These are phyloP conservation scores for Epichloe gansuensis DNA, from an alignment of 2,329 filamentous ascomycete species.

Conservation along the genomic window DNA sequence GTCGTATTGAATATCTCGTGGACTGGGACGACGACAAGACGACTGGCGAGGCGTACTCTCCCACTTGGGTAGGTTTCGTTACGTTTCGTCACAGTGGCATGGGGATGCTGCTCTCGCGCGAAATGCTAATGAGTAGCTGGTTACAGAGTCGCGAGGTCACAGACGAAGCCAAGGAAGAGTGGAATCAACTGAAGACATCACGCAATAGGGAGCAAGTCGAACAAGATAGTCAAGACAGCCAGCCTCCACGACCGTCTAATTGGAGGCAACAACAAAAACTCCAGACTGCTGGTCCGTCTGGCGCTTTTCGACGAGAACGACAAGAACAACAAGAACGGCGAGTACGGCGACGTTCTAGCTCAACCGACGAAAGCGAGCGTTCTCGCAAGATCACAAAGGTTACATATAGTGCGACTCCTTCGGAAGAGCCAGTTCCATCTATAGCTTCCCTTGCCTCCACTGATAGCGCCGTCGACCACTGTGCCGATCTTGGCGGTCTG, in stretches of 20 bases:
- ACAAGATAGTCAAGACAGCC: conserved; percentile 11
- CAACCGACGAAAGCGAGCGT: conserved; percentile 8
- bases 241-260: conserved; percentile 17
- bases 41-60: conserved; percentile 20
- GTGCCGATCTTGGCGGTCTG: conserved; percentile 6
- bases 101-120: neutral
- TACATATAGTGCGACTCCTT: conserved; percentile 13
- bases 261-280: conserved; percentile 11
- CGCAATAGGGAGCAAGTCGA: neutral
- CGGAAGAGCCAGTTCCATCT: conserved; percentile 19
- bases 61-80: conserved; percentile 20
- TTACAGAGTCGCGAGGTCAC: conserved; percentile 20
- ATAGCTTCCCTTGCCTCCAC: conserved; percentile 16
- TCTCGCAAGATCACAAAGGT: conserved; percentile 12
- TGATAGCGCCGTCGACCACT: conserved; percentile 9
- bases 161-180: conserved; percentile 19
- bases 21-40: conserved; percentile 23
- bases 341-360: conserved; percentile 2
- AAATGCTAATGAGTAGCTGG: conserved; percentile 10
- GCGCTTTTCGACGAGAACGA: neutral
- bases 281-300: neutral
- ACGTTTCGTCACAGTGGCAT: neutral
- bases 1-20: conserved; percentile 22
- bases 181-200: conserved; percentile 16
- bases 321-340: neutral